Conservation (phyloP, 164 flowering plant species). For the Piper betle region DNA sequence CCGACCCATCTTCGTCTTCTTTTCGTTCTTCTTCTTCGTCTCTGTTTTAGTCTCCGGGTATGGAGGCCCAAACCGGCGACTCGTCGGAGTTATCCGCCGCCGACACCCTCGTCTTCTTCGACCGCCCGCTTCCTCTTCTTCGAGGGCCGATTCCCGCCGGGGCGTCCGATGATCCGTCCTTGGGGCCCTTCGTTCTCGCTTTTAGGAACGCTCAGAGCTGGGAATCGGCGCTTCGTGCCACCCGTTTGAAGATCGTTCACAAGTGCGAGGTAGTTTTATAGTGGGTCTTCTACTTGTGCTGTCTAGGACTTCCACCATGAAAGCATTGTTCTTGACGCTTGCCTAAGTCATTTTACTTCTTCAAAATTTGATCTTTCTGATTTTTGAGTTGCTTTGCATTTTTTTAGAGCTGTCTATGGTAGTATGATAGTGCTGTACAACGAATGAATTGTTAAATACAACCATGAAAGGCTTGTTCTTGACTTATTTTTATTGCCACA, state of each 20-base stretch:
- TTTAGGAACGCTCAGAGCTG: conserved; percentile 16
- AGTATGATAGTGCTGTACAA: no score
- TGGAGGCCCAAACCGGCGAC: conserved; percentile 5
- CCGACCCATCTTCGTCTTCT: no score
- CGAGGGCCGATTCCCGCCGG: conserved; percentile 16
- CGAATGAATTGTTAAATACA: neutral
- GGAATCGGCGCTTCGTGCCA: conserved; percentile 11
- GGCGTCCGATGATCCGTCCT: conserved; percentile 14
- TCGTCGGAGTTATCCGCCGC: conserved; percentile 14
- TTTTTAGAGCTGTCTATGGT: no score
- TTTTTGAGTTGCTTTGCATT: neutral
- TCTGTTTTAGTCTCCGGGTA: neutral
- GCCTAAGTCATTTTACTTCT: neutral
- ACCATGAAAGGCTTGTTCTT: neutral
- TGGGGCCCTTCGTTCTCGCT: conserved; percentile 19
- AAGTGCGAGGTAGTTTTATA: conserved; percentile 17
- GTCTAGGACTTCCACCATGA: neutral
- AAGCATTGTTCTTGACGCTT: neutral
- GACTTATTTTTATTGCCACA: neutral
- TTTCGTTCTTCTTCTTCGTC: no score
- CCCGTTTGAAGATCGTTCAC: conserved; percentile 10
- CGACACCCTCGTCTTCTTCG: conserved; percentile 14
- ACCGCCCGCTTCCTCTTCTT: conserved; percentile 13
- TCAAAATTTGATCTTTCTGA: neutral
- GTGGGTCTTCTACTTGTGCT: neutral